These are phyloP conservation scores for Zymoseptoria brevis DNA, from an alignment of 2,329 filamentous ascomycete species.

Conservation along the genomic window DNA sequence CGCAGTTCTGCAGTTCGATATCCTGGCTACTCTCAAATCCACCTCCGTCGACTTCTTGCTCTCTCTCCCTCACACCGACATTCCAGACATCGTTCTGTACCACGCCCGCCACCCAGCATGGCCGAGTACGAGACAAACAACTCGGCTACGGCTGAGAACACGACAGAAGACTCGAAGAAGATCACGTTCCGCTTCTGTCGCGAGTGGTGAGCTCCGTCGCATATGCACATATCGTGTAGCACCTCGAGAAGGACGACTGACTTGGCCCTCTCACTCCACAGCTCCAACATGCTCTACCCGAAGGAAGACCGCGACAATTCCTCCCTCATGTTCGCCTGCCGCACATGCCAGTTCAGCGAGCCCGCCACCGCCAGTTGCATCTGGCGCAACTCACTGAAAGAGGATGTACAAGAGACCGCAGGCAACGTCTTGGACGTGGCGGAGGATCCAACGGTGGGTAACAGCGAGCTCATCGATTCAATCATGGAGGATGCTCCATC, in stretches of 20 bases:
- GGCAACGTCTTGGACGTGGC: slow-evolving; percentile 96
- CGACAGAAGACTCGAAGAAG: slow-evolving; percentile 51
- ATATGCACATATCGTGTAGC: neutral
- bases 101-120: slow-evolving; percentile 10
- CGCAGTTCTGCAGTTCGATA: neutral
- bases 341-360: slow-evolving; percentile 88
- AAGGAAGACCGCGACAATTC: slow-evolving; percentile 83
- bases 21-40: neutral
- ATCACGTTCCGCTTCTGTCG: slow-evolving; percentile 97
- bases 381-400: slow-evolving; percentile 90
- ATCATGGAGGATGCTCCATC: slow-evolving; percentile 15
- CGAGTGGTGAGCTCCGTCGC: slow-evolving; percentile 58
- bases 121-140: slow-evolving; percentile 28
- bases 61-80: neutral
- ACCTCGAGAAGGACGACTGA: slow-evolving; percentile 1
- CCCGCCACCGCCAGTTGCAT: slow-evolving; percentile 82
- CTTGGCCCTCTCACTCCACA: slow-evolving; percentile 32
- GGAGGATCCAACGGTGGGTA: slow-evolving; percentile 96
- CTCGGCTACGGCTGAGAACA: slow-evolving; percentile 27
- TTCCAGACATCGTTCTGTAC: neutral
- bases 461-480: slow-evolving; percentile 14
- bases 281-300: slow-evolving; percentile 94
- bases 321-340: slow-evolving; percentile 88
- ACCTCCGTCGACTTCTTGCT: neutral
- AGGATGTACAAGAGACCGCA: slow-evolving; percentile 85